A percentile compares a stretch with the other conserved stretches of the same genome.
Evolutionary conservation across 176 grass and related monocot genomes (phyloP).

Genomic region (Echinochloa phyllopogon): DNA sequence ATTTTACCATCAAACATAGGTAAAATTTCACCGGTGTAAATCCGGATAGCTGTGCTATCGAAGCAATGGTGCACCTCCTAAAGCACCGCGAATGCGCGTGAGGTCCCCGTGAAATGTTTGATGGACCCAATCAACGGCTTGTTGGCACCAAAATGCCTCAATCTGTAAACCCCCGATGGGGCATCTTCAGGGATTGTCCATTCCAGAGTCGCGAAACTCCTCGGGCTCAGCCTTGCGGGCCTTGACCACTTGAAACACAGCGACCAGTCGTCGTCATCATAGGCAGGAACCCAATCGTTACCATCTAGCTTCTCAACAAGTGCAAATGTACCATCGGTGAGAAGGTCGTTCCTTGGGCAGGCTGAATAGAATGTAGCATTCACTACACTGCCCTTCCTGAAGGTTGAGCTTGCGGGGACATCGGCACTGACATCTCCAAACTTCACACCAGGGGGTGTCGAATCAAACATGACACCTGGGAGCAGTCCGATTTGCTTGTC

Average conservation of each 20-base stretch:
- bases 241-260: conserved; percentile 89
- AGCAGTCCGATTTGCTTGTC: conserved; percentile 87
- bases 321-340: conserved; percentile 75
- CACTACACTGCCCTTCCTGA: conserved; percentile 66
- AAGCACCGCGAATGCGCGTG: conserved; percentile 73
- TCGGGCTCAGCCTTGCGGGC: conserved; percentile 67
- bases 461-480: conserved; percentile 71
- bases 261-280: conserved; percentile 93
- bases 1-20: conserved; percentile 24
- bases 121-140: conserved; percentile 76
- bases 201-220: conserved; percentile 74
- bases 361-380: conserved; percentile 89
- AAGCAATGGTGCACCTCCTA: conserved; percentile 31
- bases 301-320: conserved; percentile 75
- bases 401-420: conserved; percentile 70
- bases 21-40: conserved; percentile 5
- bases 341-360: conserved; percentile 92
- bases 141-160: conserved; percentile 89
- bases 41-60: not conserved
- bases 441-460: conserved; percentile 61
- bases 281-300: conserved; percentile 66
- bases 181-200: conserved; percentile 82
- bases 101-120: conserved; percentile 84
- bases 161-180: conserved; percentile 70
- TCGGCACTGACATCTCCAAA: conserved; percentile 82